Conservation (phyloP, 768 basidiomycete species). For the Agrocybe pediades region DNA sequence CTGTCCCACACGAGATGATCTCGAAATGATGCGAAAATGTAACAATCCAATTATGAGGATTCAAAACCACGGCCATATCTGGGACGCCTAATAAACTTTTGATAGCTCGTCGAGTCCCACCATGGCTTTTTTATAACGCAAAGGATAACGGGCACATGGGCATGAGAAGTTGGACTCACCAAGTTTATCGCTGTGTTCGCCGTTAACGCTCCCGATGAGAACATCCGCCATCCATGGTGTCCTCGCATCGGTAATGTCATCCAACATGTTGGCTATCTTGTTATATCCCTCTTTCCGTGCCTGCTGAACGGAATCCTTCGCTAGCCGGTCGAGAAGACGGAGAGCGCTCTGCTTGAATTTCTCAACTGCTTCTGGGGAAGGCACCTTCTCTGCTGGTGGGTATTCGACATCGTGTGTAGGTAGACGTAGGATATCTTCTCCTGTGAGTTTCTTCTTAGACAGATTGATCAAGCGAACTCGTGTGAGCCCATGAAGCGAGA, state of each 20-base stretch:
- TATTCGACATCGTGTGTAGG: slow-evolving; percentile 49
- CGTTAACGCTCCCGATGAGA: slow-evolving; percentile 62
- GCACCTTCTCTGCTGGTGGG: slow-evolving; percentile 44
- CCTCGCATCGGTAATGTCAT: slow-evolving; percentile 64
- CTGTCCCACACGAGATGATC: too few species aligned
- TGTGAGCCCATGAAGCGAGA: slow-evolving; percentile 73
- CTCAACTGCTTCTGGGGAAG: slow-evolving; percentile 56
- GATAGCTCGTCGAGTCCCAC: background rate
- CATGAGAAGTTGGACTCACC: slow-evolving; percentile 42
- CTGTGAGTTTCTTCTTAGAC: slow-evolving; percentile 25
- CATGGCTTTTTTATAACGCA: background rate
- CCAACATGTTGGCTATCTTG: slow-evolving; percentile 71
- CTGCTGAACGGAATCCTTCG: slow-evolving; percentile 47
- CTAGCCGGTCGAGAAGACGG: slow-evolving; percentile 67
- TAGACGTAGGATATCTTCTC: slow-evolving; percentile 30
- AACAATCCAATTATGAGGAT: background rate
- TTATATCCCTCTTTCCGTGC: slow-evolving; percentile 65
- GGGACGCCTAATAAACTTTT: background rate
- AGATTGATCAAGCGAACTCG: slow-evolving; percentile 56
- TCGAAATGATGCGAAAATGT: too few species aligned
- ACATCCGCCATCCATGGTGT: slow-evolving; percentile 81
- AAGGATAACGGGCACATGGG: slow-evolving; percentile 1
- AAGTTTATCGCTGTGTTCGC: slow-evolving; percentile 71
- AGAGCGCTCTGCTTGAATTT: slow-evolving; percentile 72
- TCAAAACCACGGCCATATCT: background rate